These are phyloP conservation scores for Pseudogymnoascus sp. DNA, from an alignment of 2,329 filamentous ascomycete species.

Conservation along the genomic window DNA sequence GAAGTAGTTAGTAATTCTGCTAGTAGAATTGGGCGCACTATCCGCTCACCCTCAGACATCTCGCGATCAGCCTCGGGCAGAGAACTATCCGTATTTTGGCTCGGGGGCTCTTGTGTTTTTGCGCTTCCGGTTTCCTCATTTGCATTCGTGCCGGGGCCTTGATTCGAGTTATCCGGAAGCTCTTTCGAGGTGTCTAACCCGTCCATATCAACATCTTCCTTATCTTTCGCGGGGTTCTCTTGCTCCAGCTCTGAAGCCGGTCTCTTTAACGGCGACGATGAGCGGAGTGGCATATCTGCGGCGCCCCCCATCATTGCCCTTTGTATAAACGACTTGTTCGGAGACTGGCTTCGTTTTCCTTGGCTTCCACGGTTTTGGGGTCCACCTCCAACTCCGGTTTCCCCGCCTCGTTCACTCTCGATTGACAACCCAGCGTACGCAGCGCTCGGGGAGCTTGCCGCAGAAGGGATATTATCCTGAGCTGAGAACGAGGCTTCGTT, in stretches of 20 bases:
- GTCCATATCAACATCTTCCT: constrained; percentile 29
- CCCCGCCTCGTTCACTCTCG: constrained; percentile 43
- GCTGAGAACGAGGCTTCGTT: constrained; percentile 34
- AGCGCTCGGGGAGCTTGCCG: constrained; percentile 49
- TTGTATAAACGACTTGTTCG: constrained; percentile 37
- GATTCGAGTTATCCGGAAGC: neutral
- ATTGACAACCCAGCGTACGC: constrained; percentile 50
- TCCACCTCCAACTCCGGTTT: constrained; percentile 19
- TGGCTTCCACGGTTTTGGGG: constrained; percentile 17
- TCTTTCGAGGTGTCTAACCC: constrained; percentile 12
- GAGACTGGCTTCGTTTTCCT: constrained; percentile 38
- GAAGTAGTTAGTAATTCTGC: neutral
- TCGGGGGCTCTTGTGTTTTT: neutral
- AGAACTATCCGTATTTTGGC: neutral
- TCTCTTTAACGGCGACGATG: constrained; percentile 57
- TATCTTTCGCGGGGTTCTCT: constrained; percentile 20
- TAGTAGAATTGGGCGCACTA: neutral
- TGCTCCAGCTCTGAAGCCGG: constrained; percentile 39
- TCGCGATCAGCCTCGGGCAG: neutral
- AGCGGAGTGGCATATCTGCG: constrained; percentile 48
- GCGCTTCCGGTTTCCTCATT: neutral
- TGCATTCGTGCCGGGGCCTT: neutral
- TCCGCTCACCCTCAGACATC: neutral
- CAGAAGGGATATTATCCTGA: constrained; percentile 45
- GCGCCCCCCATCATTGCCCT: constrained; percentile 53